Percentiles rank a stretch among this genome's conserved stretches.
Evolutionary conservation across 1,139 yeast species (phyloP).

Genomic region (Debaryomycetaceae sp.): DNA sequence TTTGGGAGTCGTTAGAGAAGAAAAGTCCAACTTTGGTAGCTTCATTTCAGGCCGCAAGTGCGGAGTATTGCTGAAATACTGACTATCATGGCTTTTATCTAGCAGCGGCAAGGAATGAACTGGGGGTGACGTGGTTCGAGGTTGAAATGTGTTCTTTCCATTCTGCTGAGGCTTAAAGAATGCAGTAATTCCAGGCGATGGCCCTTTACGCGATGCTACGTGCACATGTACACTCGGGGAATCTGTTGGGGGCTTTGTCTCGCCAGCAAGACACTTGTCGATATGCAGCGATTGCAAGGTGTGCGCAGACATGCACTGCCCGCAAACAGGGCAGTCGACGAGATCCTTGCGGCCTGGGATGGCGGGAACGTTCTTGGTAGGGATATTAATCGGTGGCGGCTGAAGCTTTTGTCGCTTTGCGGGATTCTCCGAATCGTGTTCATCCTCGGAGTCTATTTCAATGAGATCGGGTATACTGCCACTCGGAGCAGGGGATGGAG

Average conservation of each 20-base stretch:
- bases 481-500: background rate
- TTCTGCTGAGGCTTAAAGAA: conserved; percentile 19
- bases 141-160: too few species aligned
- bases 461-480: background rate
- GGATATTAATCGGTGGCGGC: conserved; percentile 3
- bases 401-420: background rate
- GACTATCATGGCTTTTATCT: conserved; percentile 15
- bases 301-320: conserved; percentile 40
- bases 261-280: conserved; percentile 50
- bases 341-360: conserved; percentile 12
- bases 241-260: conserved; percentile 1
- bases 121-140: conserved; percentile 1
- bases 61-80: conserved; percentile 20
- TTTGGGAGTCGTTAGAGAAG: conserved; percentile 48
- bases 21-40: conserved; percentile 53
- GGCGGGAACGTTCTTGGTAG: conserved; percentile 2
- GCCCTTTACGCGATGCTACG: background rate
- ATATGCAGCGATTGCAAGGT: conserved; percentile 57
- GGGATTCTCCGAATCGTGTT: conserved; percentile 1
- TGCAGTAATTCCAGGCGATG: conserved; percentile 16
- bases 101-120: background rate
- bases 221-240: conserved; percentile 1
- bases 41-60: conserved; percentile 19
- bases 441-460: background rate
- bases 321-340: conserved; percentile 68